phyloP scores from a whole-genome alignment of 2,329 filamentous ascomycete genomes.

The Coniochaeta sp. region DNA sequence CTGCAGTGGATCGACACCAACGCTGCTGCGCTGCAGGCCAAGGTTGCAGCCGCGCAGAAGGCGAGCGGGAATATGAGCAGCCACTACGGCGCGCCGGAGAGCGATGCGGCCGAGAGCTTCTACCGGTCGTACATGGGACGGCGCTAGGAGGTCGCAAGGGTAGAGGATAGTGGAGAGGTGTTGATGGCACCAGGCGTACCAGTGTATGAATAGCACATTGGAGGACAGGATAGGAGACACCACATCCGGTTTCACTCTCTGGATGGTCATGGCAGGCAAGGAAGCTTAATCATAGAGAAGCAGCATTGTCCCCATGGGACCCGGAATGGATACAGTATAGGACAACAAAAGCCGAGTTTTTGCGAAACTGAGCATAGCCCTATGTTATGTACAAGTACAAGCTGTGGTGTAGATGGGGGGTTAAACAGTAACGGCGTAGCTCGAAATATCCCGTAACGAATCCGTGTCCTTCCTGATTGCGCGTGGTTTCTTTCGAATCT shows the following conservation, averaged over 20 bases:
- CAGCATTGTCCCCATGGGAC: background rate
- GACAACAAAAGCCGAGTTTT: background rate
- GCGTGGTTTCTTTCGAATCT: background rate
- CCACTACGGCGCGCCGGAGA: slow-evolving; percentile 53
- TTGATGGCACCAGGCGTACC: too few relatives aligned
- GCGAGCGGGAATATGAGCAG: slow-evolving; percentile 56
- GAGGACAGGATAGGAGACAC: background rate
- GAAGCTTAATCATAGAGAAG: background rate
- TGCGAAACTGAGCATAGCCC: background rate
- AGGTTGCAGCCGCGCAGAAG: slow-evolving; percentile 78
- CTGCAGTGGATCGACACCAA: slow-evolving; percentile 91
- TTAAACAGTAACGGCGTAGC: slow-evolving; percentile 8
- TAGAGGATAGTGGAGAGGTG: too few relatives aligned
- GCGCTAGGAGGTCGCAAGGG: slow-evolving; percentile 35
- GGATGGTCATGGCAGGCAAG: background rate
- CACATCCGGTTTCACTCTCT: background rate
- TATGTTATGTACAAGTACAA: background rate
- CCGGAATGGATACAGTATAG: background rate
- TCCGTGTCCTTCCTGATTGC: background rate
- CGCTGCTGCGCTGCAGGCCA: slow-evolving; percentile 70
- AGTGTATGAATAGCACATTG: background rate
- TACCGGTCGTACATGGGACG: slow-evolving; percentile 81
- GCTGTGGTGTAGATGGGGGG: background rate
- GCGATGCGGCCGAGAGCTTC: slow-evolving; percentile 78
- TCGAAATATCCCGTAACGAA: background rate